Evolutionary conservation across 441 rosid species (phyloP).

Genomic region (Dalechampia spathulata): DNA sequence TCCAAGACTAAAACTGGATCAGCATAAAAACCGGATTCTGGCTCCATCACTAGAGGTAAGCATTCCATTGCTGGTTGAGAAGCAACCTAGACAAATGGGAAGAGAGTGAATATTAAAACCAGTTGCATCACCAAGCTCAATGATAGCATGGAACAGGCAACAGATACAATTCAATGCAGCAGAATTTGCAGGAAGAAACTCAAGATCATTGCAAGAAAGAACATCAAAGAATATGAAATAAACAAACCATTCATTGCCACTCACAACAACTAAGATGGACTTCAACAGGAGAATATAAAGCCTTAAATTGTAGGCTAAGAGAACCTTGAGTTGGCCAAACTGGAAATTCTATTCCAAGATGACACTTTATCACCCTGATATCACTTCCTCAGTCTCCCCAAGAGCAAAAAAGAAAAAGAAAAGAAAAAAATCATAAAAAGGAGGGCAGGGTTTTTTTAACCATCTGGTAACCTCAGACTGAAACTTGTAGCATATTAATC

Average conservation of each 20-base stretch:
- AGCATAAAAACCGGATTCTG: slow-evolving; percentile 88
- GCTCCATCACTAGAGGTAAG: slow-evolving; percentile 97
- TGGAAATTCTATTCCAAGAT: not conserved
- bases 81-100: slow-evolving; percentile 64
- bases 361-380: not conserved
- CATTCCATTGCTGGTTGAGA: slow-evolving; percentile 99
- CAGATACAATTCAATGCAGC: not conserved
- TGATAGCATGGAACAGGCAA: not conserved
- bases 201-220: not conserved
- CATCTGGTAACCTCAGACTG: not conserved
- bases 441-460: not conserved
- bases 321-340: too few relatives aligned
- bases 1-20: slow-evolving; percentile 98
- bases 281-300: too few relatives aligned
- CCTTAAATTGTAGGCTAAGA: too few relatives aligned
- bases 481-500: not conserved
- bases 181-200: not conserved
- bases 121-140: slow-evolving; percentile 1
- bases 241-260: not conserved
- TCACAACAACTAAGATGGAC: not conserved
- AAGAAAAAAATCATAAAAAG: not conserved
- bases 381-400: not conserved
- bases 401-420: too few relatives aligned
- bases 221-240: not conserved
- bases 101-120: slow-evolving; percentile 10